A percentile compares a stretch with the other conserved stretches of the same genome.
Evolutionary conservation across 768 basidiomycete genomes (phyloP).

Genomic region (Cantharellus anzutake): DNA sequence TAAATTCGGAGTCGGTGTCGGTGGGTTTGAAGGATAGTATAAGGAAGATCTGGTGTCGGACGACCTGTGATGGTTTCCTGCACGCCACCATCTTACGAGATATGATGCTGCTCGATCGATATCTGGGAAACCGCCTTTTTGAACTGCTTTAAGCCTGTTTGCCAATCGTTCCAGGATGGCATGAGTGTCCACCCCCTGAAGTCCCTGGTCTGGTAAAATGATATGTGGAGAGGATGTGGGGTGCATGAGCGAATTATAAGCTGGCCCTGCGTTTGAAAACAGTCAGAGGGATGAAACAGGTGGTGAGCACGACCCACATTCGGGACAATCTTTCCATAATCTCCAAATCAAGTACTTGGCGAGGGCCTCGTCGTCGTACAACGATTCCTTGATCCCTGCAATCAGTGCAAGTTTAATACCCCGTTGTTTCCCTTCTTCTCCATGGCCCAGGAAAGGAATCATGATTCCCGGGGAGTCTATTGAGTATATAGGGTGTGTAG

Average conservation of each 20-base stretch:
- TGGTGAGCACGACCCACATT: conserved; percentile 29
- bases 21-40: not conserved
- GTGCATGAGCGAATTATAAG: conserved; percentile 46
- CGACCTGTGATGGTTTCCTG: conserved; percentile 17
- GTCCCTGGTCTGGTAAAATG: conserved; percentile 22
- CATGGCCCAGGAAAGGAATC: conserved; percentile 83
- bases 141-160: conserved; percentile 60
- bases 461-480: conserved; percentile 95
- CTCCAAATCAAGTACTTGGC: conserved; percentile 76
- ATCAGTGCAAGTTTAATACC: conserved; percentile 88
- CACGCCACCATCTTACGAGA: conserved; percentile 79
- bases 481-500: conserved; percentile 48
- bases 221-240: conserved; percentile 34
- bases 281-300: conserved; percentile 7
- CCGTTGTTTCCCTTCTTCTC: conserved; percentile 70
- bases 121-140: conserved; percentile 58
- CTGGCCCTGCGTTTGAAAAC: not conserved
- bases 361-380: conserved; percentile 71
- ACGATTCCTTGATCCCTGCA: conserved; percentile 89
- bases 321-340: conserved; percentile 58
- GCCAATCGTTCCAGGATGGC: conserved; percentile 55
- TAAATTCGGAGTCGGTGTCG: not conserved
- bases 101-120: conserved; percentile 50
- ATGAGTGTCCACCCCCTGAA: conserved; percentile 7
- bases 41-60: not conserved